Base-by-base conservation (phyloP, 164 flowering plant genomes). In the Aristolochia contorta region DNA sequence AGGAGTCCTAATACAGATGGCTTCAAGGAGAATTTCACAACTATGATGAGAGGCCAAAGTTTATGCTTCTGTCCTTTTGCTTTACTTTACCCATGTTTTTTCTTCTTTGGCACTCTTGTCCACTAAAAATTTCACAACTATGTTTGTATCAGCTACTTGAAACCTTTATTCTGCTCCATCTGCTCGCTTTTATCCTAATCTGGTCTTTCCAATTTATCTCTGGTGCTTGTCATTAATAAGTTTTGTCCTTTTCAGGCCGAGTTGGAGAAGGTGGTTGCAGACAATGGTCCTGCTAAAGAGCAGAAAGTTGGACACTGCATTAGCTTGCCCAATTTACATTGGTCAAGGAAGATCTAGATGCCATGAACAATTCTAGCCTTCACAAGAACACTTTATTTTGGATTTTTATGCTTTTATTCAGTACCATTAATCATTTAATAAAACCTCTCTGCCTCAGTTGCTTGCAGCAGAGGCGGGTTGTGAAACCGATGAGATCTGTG, bases 1-100 rank as follows among this genome's bases (percentile, higher is more conserved):
- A 91, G 97, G 77, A 77, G 66, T 57, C 81, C 80, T 27, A 82
- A 79, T 23, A 15, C 56, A 69, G 99, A 94, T 65, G 99, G 91
- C 57, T 94, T 94, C 70, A 91, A 88, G 84, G 81, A 80, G 69
- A 91, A 94, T n/a, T n/a, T n/a, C 78, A 82, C 83, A 12, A n/a
- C n/a, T n/a, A n/a, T n/a, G n/a, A 27, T 27, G 30, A 27, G 30
- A 27, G 30, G n/a, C n/a, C 30, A 27, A 27, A 27, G 3, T n/a
- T 5, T 27, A 27, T 27, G n/a, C 30, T 27, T 27, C 30, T 27
- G 30, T 27, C 30, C 30, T 27, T 27, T 27, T 5, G 2, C 30
- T 27, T 27, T 27, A 2, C 30, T 5, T 2, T 27, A 27, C 5
- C 30, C 30, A 27, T 27, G 30, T 27, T 27, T 2, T 27, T 27